These are phyloP conservation scores for Penicillium rolfsii DNA, from an alignment of 2,329 filamentous ascomycete genomes.

Conservation along the genomic window DNA sequence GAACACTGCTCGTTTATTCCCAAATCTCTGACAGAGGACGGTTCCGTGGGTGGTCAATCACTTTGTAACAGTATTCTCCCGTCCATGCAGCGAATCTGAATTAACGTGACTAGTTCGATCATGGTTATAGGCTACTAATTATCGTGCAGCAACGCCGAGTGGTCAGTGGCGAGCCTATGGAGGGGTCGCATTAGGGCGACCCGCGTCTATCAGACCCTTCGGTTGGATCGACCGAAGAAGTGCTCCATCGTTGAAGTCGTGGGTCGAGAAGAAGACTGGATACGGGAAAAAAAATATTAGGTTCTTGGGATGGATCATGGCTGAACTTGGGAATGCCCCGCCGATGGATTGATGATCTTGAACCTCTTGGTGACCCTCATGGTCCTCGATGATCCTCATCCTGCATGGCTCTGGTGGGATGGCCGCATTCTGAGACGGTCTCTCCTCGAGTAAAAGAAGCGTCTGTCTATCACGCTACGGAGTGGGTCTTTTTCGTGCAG, in stretches of 20 bases:
- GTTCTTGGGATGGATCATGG: background rate
- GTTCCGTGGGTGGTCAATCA: background rate
- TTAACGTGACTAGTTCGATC: conserved; percentile 4
- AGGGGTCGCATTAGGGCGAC: background rate
- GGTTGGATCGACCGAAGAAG: conserved; percentile 11
- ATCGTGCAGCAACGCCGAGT: conserved; percentile 7
- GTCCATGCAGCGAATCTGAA: background rate
- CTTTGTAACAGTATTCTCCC: background rate
- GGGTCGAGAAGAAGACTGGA: background rate
- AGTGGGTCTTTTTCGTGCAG: conserved; percentile 10
- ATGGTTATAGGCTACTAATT: conserved; percentile 5
- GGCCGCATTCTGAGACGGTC: conserved; percentile 23
- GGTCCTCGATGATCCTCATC: background rate
- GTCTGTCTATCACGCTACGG: conserved; percentile 14
- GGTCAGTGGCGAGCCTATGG: conserved; percentile 9
- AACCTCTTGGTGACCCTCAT: conserved; percentile 1
- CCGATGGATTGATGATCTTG: conserved; percentile 1
- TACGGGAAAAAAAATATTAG: background rate
- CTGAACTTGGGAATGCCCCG: conserved; percentile 5
- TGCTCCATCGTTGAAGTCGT: background rate
- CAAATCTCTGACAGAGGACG: background rate
- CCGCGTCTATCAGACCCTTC: conserved; percentile 16
- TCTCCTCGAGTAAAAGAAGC: conserved; percentile 12
- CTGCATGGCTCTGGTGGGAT: conserved; percentile 7
- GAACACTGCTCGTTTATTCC: background rate